A percentile compares a stretch with the other conserved stretches of the same genome.
These are phyloP conservation scores for Aspergillus baeticus DNA, from an alignment of 495 filamentous ascomycete species.

Conservation along the genomic window DNA sequence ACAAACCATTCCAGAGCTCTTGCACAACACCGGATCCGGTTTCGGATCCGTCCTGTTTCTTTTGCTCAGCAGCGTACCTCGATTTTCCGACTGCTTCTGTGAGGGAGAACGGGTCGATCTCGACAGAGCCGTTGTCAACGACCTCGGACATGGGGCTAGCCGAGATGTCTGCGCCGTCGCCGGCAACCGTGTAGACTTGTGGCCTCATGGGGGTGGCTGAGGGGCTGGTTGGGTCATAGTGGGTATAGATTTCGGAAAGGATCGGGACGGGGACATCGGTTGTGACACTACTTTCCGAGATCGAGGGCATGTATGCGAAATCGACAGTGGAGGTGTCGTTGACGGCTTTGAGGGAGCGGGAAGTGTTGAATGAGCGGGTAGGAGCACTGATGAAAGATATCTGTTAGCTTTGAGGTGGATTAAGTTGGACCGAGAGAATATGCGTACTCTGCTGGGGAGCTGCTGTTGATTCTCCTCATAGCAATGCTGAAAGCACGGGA, in stretches of 20 bases:
- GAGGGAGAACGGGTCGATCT: slow-evolving; percentile 58
- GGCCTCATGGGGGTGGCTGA: slow-evolving; percentile 49
- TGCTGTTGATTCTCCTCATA: slow-evolving; percentile 46
- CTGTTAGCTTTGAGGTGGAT: slow-evolving; percentile 27
- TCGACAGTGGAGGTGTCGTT: slow-evolving; percentile 62
- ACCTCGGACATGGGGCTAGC: slow-evolving; percentile 59
- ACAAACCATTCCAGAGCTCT: slow-evolving; percentile 54
- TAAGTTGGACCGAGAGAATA: no score
- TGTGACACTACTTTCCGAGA: slow-evolving; percentile 41
- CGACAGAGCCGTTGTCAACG: slow-evolving; percentile 54
- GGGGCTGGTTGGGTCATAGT: slow-evolving; percentile 20
- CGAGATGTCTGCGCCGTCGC: slow-evolving; percentile 50
- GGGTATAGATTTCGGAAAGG: slow-evolving; percentile 46
- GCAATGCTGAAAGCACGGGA: slow-evolving; percentile 56
- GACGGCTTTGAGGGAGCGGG: slow-evolving; percentile 51
- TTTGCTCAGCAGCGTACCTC: slow-evolving; percentile 35
- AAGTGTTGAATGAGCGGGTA: slow-evolving; percentile 59
- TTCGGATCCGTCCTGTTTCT: slow-evolving; percentile 25
- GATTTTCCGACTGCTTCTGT: slow-evolving; percentile 51
- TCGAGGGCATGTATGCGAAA: slow-evolving; percentile 60
- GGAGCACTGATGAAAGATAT: slow-evolving; percentile 19
- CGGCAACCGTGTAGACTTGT: slow-evolving; percentile 55
- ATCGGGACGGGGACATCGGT: slow-evolving; percentile 49
- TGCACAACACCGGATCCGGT: slow-evolving; percentile 43
- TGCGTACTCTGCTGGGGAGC: slow-evolving; percentile 40